A percentile compares a stretch with the other conserved stretches of the same genome.
Evolutionary conservation across 2,329 filamentous ascomycete species (phyloP).

Genomic region (Phaeosphaeriaceae sp.): DNA sequence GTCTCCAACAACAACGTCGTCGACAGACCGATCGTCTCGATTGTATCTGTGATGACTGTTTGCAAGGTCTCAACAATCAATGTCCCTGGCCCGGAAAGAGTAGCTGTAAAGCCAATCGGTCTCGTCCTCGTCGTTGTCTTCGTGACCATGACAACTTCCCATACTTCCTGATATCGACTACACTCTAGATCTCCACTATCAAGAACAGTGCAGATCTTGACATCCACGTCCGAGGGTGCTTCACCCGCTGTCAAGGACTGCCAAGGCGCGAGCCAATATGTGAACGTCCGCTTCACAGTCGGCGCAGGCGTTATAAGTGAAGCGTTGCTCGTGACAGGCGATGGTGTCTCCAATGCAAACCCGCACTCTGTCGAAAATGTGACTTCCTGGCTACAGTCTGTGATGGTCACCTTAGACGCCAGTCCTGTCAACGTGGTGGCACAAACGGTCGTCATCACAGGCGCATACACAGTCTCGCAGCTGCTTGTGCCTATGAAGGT

Average conservation of each 20-base stretch:
- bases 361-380: slow-evolving; percentile 56
- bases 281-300: slow-evolving; percentile 49
- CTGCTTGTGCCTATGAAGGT: slow-evolving; percentile 31
- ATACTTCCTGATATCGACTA: slow-evolving; percentile 51
- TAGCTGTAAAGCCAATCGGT: slow-evolving; percentile 50
- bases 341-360: slow-evolving; percentile 49
- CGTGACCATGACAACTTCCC: slow-evolving; percentile 51
- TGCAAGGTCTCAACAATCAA: slow-evolving; percentile 50
- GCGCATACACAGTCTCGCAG: slow-evolving; percentile 52
- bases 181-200: slow-evolving; percentile 49
- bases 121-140: slow-evolving; percentile 43
- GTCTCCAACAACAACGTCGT: slow-evolving; percentile 50
- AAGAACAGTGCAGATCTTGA: slow-evolving; percentile 50
- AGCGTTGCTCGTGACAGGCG: slow-evolving; percentile 16
- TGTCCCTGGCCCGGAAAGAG: slow-evolving; percentile 41
- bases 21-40: slow-evolving; percentile 49
- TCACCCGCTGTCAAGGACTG: slow-evolving; percentile 50
- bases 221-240: slow-evolving; percentile 48
- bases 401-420: slow-evolving; percentile 49
- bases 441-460: slow-evolving; percentile 52
- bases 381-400: slow-evolving; percentile 53
- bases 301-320: slow-evolving; percentile 48
- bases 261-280: slow-evolving; percentile 56
- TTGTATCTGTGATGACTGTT: slow-evolving; percentile 46
- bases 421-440: slow-evolving; percentile 53